These are phyloP conservation scores for Fonsecaea monophora DNA, from an alignment of 2,329 filamentous ascomycete genomes.

Conservation along the genomic window DNA sequence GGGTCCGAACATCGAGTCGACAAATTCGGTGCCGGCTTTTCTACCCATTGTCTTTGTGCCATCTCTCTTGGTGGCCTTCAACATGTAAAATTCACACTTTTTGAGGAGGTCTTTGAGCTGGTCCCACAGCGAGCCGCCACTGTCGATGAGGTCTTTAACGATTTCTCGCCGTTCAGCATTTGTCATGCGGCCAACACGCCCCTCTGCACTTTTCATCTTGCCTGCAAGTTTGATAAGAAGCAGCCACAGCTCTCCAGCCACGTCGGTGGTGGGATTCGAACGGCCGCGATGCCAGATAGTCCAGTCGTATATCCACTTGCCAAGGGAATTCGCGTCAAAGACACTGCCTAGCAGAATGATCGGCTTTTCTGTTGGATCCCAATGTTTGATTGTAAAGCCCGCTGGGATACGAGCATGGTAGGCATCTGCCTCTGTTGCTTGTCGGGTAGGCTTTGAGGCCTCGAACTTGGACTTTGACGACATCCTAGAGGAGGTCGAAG, in stretches of 20 bases:
- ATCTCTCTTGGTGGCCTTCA: slow-evolving; percentile 80
- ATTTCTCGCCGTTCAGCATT: slow-evolving; percentile 76
- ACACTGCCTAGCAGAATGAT: slow-evolving; percentile 94
- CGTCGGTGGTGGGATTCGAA: slow-evolving; percentile 81
- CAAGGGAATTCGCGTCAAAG: slow-evolving; percentile 95
- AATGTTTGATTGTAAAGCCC: slow-evolving; percentile 96
- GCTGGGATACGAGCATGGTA: slow-evolving; percentile 73
- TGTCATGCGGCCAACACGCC: slow-evolving; percentile 74
- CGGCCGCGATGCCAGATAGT: slow-evolving; percentile 88
- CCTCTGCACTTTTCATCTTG: slow-evolving; percentile 90
- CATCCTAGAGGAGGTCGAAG: slow-evolving; percentile 59
- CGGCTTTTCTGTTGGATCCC: slow-evolving; percentile 92
- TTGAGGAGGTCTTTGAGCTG: slow-evolving; percentile 88
- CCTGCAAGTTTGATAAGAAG: slow-evolving; percentile 90
- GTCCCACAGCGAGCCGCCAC: slow-evolving; percentile 83
- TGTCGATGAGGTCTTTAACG: slow-evolving; percentile 87
- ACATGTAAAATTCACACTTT: slow-evolving; percentile 92
- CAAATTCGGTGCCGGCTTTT: slow-evolving; percentile 92
- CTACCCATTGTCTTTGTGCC: slow-evolving; percentile 79
- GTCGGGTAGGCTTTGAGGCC: slow-evolving; percentile 43
- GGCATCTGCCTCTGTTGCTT: slow-evolving; percentile 71
- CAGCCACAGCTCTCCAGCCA: slow-evolving; percentile 94
- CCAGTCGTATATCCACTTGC: slow-evolving; percentile 99
- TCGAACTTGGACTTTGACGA: slow-evolving; percentile 51
- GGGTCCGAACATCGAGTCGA: slow-evolving; percentile 91